Percentiles rank a stretch among this genome's conserved stretches.
These are phyloP conservation scores for Dichotomopilus funicola DNA, from an alignment of 2,329 filamentous ascomycete genomes.

Conservation along the genomic window DNA sequence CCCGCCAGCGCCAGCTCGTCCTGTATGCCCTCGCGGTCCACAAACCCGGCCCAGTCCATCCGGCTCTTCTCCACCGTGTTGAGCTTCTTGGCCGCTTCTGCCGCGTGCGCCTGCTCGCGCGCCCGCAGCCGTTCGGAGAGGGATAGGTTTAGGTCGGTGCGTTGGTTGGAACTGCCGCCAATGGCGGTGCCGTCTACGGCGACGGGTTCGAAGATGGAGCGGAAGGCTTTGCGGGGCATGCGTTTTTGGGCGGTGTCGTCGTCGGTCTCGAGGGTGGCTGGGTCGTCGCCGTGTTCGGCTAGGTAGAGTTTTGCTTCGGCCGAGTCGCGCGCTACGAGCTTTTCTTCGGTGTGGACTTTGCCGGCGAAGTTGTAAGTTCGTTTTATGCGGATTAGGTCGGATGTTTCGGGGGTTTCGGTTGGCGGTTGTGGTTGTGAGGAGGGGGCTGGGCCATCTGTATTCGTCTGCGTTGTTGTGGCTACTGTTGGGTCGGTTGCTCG, in stretches of 20 bases:
- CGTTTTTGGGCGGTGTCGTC: constrained; percentile 32
- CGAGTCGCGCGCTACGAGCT: constrained; percentile 57
- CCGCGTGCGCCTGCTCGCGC: constrained; percentile 35
- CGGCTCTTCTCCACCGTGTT: constrained; percentile 67
- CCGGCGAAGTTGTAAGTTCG: constrained; percentile 71
- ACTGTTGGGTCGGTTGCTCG: constrained; percentile 15
- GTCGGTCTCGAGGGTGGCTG: constrained; percentile 21
- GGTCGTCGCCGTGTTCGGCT: constrained; percentile 30
- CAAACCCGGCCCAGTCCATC: constrained; percentile 67
- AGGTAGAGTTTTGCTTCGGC: constrained; percentile 61
- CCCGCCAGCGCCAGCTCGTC: constrained; percentile 61
- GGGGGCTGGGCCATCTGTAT: constrained; percentile 18
- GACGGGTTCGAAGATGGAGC: constrained; percentile 57
- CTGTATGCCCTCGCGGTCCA: constrained; percentile 64
- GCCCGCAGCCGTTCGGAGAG: constrained; percentile 43
- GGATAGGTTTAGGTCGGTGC: constrained; percentile 54
- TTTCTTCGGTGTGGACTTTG: constrained; percentile 64
- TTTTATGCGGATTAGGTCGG: constrained; percentile 55
- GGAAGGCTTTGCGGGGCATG: constrained; percentile 49
- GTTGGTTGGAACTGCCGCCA: constrained; percentile 30
- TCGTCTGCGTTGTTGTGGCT: constrained; percentile 5
- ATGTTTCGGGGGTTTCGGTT: constrained; percentile 17
- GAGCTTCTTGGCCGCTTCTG: constrained; percentile 52
- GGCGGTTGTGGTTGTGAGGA: constrained; percentile 1
- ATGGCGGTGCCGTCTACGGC: constrained; percentile 28